These are phyloP conservation scores for Colletotrichum gigasporum DNA, from an alignment of 2,329 filamentous ascomycete genomes.

Conservation along the genomic window DNA sequence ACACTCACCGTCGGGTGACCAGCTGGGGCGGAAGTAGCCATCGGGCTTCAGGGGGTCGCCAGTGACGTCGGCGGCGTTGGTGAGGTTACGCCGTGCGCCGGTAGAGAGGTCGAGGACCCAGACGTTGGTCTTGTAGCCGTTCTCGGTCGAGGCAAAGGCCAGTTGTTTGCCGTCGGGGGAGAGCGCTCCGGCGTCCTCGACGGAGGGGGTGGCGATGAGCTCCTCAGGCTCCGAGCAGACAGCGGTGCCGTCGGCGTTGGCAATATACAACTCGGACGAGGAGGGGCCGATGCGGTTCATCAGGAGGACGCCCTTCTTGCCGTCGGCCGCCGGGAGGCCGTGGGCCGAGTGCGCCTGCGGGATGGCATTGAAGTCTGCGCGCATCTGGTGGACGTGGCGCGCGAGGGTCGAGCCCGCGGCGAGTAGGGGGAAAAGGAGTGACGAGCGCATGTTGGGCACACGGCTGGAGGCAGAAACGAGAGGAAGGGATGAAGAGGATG, in stretches of 20 bases:
- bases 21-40: conserved; percentile 16
- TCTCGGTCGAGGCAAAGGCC: conserved; percentile 22
- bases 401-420: conserved; percentile 1
- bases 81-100: conserved; percentile 17
- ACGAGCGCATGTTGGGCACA: conserved; percentile 16
- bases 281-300: conserved; percentile 25
- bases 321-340: conserved; percentile 18
- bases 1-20: conserved; percentile 22
- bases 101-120: conserved; percentile 16
- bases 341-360: conserved; percentile 16
- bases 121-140: conserved; percentile 16
- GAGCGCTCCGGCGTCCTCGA: conserved; percentile 16
- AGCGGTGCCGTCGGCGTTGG: conserved; percentile 5
- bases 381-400: conserved; percentile 19
- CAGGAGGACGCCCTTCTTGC: conserved; percentile 22
- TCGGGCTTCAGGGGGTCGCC: conserved; percentile 8
- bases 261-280: conserved; percentile 16
- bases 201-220: conserved; percentile 16
- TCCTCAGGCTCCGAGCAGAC: conserved; percentile 1
- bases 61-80: conserved; percentile 13
- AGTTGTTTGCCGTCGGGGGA: not conserved
- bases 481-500: not conserved
- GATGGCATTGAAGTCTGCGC: conserved; percentile 10
- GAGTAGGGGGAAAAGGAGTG: conserved; percentile 2
- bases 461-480: not conserved